These are phyloP conservation scores for Chrysopogon serrulatus DNA, from an alignment of 176 grass and related monocot genomes.

Conservation along the genomic window DNA sequence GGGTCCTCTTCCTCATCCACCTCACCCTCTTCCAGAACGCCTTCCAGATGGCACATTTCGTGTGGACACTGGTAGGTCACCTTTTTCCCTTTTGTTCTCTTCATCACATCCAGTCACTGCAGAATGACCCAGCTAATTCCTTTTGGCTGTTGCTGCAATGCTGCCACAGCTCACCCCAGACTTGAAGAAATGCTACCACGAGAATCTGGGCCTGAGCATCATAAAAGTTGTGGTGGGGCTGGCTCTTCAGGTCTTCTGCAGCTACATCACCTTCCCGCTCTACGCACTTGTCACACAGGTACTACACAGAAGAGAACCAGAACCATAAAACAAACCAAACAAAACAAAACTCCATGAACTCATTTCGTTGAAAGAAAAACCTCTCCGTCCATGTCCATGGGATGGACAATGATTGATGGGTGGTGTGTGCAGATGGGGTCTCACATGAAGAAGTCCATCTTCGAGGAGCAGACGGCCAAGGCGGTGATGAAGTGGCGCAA, in stretches of 20 bases:
- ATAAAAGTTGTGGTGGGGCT: slow-evolving; percentile 50
- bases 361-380: neutral
- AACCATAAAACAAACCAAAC: no score
- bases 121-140: neutral
- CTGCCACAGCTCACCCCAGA: slow-evolving; percentile 45
- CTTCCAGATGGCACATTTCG: slow-evolving; percentile 85
- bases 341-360: no score
- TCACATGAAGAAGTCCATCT: slow-evolving; percentile 87
- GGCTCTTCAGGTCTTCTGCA: slow-evolving; percentile 72
- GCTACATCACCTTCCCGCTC: slow-evolving; percentile 92
- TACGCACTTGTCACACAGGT: slow-evolving; percentile 95
- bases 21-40: slow-evolving; percentile 87
- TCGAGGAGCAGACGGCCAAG: slow-evolving; percentile 85
- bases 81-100: neutral
- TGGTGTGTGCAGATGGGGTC: slow-evolving; percentile 80
- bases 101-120: neutral
- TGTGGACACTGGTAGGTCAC: slow-evolving; percentile 68
- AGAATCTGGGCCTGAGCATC: slow-evolving; percentile 28
- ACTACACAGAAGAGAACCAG: no score
- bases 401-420: no score
- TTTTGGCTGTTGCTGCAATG: neutral
- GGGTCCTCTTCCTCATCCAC: slow-evolving; percentile 89
- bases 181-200: slow-evolving; percentile 51
- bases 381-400: no score
- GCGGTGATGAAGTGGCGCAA: slow-evolving; percentile 68